Evolutionary conservation across 306 rosid genomes (phyloP), one percentile per base, ranked within the genome.

Genomic region (Hippophae rhamnoides): DNA sequence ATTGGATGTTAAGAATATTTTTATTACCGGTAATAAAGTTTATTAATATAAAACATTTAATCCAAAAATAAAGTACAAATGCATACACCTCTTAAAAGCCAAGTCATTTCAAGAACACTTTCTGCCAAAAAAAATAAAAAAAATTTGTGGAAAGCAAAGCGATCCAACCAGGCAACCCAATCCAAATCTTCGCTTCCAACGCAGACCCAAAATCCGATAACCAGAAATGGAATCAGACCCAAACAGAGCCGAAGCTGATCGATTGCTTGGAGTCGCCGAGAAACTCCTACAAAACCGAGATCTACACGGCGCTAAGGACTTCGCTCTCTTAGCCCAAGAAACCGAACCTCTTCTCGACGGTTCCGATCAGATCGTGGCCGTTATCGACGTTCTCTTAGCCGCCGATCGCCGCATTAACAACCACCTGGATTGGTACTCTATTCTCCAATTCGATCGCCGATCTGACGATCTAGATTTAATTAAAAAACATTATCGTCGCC

Each of bases 321-420:
- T 92, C 47, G 95, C 95, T 41, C 72, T 82, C 54, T 67, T 92
- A 2, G 99, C 96, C 9, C 99, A 88, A 41, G 99, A 92, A 64
- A 78, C 88, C 2, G 97, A 88, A 68, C 96, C 95, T 7, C 90
- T 92, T 6, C 62, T 84, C 1, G 99, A 84, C 10, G 93, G 95
- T 63, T 85, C 96, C 5, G 99, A 88, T 60, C 97, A 86, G 86
- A 86, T 92, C 85, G 44, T 92, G 13, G 95, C 99, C 42, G 76
- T 92, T 44, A 78, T 59, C 8, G 99, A 92, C 25, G 99, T 88
- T 11, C 79, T 92, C 10, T 48, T 72, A 47, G 90, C 95, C 6
- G 71, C 92, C 0, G 90, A 88, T 8, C 76, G 72, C 26, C 89
- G 81, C 45, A 40, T 83, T 41, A 77, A 67, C 84, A 73, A 65